Conservation (phyloP, 2,329 filamentous ascomycete species). For the Colletotrichum musae region DNA sequence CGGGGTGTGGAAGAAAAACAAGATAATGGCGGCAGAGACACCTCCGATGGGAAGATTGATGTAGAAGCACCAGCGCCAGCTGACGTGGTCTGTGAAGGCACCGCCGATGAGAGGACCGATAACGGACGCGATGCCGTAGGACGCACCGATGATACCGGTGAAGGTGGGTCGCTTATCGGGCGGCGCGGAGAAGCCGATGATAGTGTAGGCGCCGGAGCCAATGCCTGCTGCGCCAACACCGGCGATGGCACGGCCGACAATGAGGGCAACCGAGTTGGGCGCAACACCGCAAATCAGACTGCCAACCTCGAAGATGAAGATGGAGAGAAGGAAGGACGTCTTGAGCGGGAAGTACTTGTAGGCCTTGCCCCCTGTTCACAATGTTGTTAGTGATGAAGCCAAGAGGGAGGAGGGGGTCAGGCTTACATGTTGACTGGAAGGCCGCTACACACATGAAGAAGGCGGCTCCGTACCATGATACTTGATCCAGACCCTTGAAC, state of each 20-base stretch:
- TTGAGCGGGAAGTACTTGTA: constrained; percentile 68
- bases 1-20: constrained; percentile 60
- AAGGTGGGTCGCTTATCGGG: constrained; percentile 53
- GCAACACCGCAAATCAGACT: constrained; percentile 66
- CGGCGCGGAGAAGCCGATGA: constrained; percentile 61
- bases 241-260: constrained; percentile 66
- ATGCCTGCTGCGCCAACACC: constrained; percentile 64
- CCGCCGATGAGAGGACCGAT: constrained; percentile 55
- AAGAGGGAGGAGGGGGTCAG: constrained; percentile 37
- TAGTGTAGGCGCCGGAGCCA: constrained; percentile 62
- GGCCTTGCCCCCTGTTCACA: constrained; percentile 57
- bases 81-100: constrained; percentile 54
- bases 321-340: constrained; percentile 61
- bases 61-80: constrained; percentile 59
- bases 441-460: constrained; percentile 65
- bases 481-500: constrained; percentile 65
- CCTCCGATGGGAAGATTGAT: constrained; percentile 55
- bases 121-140: constrained; percentile 54
- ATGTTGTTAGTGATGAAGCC: constrained; percentile 43
- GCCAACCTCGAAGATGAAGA: constrained; percentile 69
- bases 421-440: constrained; percentile 57
- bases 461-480: constrained; percentile 72
- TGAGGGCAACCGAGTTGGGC: constrained; percentile 62
- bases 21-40: constrained; percentile 52
- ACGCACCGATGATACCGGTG: constrained; percentile 55